A percentile compares a stretch with the other conserved stretches of the same genome.
Conservation (phyloP, 1,139 yeast genomes). For the Geotrichum histeridarum region DNA sequence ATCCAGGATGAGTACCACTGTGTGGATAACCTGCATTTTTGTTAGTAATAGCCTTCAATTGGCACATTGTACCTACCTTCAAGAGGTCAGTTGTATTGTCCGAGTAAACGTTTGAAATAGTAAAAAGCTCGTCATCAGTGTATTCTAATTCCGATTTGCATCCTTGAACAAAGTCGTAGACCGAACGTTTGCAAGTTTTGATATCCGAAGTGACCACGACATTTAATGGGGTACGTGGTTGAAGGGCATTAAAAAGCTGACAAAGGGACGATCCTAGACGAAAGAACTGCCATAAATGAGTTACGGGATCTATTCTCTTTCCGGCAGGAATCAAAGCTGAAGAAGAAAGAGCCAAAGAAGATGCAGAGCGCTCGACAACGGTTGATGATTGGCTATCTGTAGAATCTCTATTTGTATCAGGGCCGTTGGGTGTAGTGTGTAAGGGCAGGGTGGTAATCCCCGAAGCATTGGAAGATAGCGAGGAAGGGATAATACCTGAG, state of each 20-base stretch:
- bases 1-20: constrained; percentile 60
- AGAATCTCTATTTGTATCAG: constrained; percentile 12
- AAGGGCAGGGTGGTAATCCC: background rate
- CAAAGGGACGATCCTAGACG: constrained; percentile 94
- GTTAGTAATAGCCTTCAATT: background rate
- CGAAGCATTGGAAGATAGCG: constrained; percentile 7
- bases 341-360: constrained; percentile 16
- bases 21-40: constrained; percentile 48
- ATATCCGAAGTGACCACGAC: constrained; percentile 51
- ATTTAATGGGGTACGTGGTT: constrained; percentile 36
- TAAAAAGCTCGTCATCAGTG: constrained; percentile 78
- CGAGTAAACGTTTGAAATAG: constrained; percentile 83
- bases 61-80: constrained; percentile 36
- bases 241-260: constrained; percentile 63
- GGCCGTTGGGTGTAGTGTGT: constrained; percentile 11
- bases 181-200: constrained; percentile 80
- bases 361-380: constrained; percentile 10
- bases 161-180: constrained; percentile 84
- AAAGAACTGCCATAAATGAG: constrained; percentile 80
- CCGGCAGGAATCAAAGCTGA: constrained; percentile 27
- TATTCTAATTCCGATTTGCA: constrained; percentile 72
- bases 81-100: constrained; percentile 75
- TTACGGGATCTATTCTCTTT: constrained; percentile 69
- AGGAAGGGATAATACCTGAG: constrained; percentile 20
- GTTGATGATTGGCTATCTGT: constrained; percentile 13